A percentile compares a stretch with the other conserved stretches of the same genome.
Conservation (phyloP, 768 basidiomycete species). For the Antrodiella citrinella region DNA sequence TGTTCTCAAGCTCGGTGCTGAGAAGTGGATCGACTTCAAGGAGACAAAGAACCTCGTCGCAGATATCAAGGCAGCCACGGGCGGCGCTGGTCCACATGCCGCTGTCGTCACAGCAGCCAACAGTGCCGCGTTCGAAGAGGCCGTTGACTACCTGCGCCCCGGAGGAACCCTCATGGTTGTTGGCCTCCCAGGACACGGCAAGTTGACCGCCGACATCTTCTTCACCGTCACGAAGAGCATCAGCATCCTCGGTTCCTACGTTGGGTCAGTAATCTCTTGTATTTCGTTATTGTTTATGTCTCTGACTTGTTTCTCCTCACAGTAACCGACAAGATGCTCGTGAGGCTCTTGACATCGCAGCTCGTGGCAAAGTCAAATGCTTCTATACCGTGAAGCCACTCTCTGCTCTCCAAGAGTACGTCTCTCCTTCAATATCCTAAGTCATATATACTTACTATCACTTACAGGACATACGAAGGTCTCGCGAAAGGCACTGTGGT, state of each 20-base stretch:
- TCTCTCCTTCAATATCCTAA: slow-evolving; percentile 6
- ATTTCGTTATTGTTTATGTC: background rate
- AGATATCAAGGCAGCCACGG: slow-evolving; percentile 55
- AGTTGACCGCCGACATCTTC: slow-evolving; percentile 56
- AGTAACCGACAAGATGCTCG: slow-evolving; percentile 79
- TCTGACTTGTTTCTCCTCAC: slow-evolving; percentile 30
- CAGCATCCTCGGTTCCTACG: slow-evolving; percentile 40
- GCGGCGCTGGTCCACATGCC: slow-evolving; percentile 66
- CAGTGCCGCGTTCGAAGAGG: slow-evolving; percentile 38
- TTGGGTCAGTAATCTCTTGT: slow-evolving; percentile 21
- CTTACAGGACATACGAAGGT: slow-evolving; percentile 29
- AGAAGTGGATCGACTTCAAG: slow-evolving; percentile 75
- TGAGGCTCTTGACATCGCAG: slow-evolving; percentile 75
- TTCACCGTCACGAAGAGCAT: slow-evolving; percentile 63
- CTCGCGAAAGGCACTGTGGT: slow-evolving; percentile 34
- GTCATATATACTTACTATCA: background rate
- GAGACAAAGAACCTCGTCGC: slow-evolving; percentile 55
- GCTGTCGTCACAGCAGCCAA: slow-evolving; percentile 53
- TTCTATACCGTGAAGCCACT: slow-evolving; percentile 40
- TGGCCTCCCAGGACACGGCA: slow-evolving; percentile 55
- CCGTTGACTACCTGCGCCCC: slow-evolving; percentile 66
- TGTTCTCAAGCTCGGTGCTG: slow-evolving; percentile 55
- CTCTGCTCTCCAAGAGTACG: slow-evolving; percentile 43
- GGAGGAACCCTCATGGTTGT: slow-evolving; percentile 74
- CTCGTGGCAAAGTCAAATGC: slow-evolving; percentile 60